Base-by-base conservation (phyloP, 176 grass and related monocot genomes). In the Bonia amplexicaulis region DNA sequence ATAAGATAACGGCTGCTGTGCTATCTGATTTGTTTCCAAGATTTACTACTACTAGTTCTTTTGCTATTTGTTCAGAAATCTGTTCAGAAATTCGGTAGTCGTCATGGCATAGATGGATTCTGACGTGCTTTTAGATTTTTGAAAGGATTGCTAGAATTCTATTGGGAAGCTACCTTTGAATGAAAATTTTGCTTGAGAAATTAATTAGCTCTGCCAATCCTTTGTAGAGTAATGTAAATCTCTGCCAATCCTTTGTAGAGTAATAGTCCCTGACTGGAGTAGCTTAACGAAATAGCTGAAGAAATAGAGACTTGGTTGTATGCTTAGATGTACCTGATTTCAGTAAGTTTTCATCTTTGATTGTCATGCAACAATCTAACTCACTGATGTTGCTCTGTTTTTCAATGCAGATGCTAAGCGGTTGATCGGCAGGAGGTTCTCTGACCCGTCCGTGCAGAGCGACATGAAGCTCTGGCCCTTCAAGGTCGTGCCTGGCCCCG, bases 401-500 rank as follows among this genome's bases (percentile, higher is more conserved):
- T 19, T 51, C 22, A 0, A 33, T 78, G 81, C 85, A 91, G 89
- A 91, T 39, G 89, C 89, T 5, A 91, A 91, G 63, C 81, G 89
- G 61, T 59, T 91, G 76, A 91, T 91, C 6, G 89, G 89, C 0
- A 63, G 89, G 76, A 68, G 89, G 89, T 76, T 91, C 76, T 84
- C 89, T 19, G 89, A 91, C 26, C 81, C 81, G 35, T 88, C 89
- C 0, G 85, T 91, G 23, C 85, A 91, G 81, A 87, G 89, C 39
- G 89, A 91, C 69, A 88, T 91, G 85, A 91, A 91, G 53, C 81
- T 88, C 17, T 91, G 89, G 85, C 89, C 89, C 2, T 91, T 91
- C 85, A 91, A 91, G 89, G 89, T 91, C 3, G 19, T 88, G 14
- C 9, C 89, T 31, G 89, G 89, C 62, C 81, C 85, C 0, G 81